phyloP scores from a whole-genome alignment of 345 rosid species.

The Nephelium lappaceum region DNA sequence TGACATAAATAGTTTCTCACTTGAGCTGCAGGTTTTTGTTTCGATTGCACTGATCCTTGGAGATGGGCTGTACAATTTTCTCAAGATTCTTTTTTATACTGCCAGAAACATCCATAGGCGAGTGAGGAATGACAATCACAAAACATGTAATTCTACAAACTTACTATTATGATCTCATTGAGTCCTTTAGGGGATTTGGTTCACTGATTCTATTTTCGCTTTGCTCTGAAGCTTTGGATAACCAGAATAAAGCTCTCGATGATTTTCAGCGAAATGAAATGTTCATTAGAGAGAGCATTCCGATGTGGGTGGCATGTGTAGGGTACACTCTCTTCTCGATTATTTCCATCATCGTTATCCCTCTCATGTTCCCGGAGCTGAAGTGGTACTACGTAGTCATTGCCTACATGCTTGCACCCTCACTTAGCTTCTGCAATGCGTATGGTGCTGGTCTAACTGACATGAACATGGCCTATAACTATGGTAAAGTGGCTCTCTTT shows the following conservation, averaged over 20 bases:
- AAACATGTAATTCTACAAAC: constrained; percentile 41
- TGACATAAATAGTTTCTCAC: not conserved
- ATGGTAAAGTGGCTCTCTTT: constrained; percentile 90
- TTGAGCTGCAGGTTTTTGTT: constrained; percentile 66
- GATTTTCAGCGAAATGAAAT: constrained; percentile 61
- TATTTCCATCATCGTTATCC: constrained; percentile 69
- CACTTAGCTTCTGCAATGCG: constrained; percentile 94
- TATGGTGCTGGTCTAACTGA: constrained; percentile 95
- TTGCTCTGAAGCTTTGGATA: constrained; percentile 35
- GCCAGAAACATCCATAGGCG: constrained; percentile 48
- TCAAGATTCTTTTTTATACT: constrained; percentile 67
- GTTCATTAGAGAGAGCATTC: constrained; percentile 74
- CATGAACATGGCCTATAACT: constrained; percentile 96
- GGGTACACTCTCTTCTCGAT: constrained; percentile 72
- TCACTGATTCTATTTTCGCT: constrained; percentile 1
- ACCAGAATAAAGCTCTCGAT: constrained; percentile 24
- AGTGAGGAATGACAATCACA: constrained; percentile 31
- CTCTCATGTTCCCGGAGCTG: constrained; percentile 82
- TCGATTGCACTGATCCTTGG: constrained; percentile 85
- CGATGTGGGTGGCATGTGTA: constrained; percentile 71
- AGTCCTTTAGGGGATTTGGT: not conserved
- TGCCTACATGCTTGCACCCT: constrained; percentile 86
- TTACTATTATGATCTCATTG: not conserved
- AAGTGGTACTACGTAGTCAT: constrained; percentile 89
- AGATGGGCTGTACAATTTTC: constrained; percentile 91